These are phyloP conservation scores for Fusarium duplospermum DNA, from an alignment of 2,329 filamentous ascomycete species.

Conservation along the genomic window DNA sequence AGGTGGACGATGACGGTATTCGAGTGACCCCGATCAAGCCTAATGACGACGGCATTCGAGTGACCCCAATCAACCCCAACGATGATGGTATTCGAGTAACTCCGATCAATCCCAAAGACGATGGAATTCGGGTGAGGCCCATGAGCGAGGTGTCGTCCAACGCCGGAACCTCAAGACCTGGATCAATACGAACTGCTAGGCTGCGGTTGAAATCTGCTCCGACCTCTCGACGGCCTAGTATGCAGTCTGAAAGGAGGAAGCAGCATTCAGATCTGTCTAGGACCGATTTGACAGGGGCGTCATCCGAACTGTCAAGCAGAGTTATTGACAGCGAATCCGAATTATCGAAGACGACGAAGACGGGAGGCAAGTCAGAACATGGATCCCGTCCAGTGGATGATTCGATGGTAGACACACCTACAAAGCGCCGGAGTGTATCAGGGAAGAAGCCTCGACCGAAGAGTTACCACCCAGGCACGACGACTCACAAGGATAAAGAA, in stretches of 20 bases:
- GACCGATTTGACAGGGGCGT: constrained; percentile 16
- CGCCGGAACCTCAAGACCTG: constrained; percentile 34
- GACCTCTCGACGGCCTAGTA: constrained; percentile 39
- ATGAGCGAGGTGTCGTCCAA: constrained; percentile 46
- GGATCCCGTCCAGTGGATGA: constrained; percentile 47
- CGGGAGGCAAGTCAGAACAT: constrained; percentile 7
- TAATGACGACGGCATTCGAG: constrained; percentile 50
- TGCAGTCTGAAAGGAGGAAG: constrained; percentile 44
- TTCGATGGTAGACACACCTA: constrained; percentile 54
- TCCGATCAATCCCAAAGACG: constrained; percentile 42
- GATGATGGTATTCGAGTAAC: constrained; percentile 51
- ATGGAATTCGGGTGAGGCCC: constrained; percentile 49
- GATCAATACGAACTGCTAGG: constrained; percentile 39
- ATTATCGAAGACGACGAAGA: constrained; percentile 33
- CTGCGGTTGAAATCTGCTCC: constrained; percentile 45
- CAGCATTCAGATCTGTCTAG: constrained; percentile 26
- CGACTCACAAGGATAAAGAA: constrained; percentile 43
- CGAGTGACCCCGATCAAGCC: constrained; percentile 44
- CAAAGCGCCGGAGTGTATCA: constrained; percentile 48
- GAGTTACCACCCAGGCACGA: constrained; percentile 32
- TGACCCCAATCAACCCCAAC: constrained; percentile 39
- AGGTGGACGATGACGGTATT: constrained; percentile 49
- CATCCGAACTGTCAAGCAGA: constrained; percentile 24
- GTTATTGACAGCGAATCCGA: constrained; percentile 32
- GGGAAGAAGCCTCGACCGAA: constrained; percentile 43